Base-by-base conservation (phyloP, 352 stramenopile genomes). In the Globisporangium parvum region DNA sequence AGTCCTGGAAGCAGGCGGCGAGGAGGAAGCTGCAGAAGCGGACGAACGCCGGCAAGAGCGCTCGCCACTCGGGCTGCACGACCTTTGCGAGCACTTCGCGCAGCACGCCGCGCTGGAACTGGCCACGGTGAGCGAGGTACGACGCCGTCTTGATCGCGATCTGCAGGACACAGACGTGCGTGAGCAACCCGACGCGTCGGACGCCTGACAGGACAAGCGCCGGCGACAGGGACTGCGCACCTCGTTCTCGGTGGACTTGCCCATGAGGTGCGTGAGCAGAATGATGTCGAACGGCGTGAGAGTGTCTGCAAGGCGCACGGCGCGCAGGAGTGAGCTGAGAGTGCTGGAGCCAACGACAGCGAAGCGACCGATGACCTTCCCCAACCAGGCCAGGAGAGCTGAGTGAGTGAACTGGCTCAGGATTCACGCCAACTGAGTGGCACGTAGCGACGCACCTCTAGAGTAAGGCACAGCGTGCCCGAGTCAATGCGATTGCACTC, bases 351-450 rank as follows among this genome's bases (percentile, higher is more conserved):
- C 75, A 3, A 58, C 70, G 26, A 71, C 83, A 5, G 74, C 68
- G 64, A 70, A 84, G 17, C 83, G 77, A 1, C 77, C 79, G 47
- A 90, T 77, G 15, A 92, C 71, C 53, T 75, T n/a, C n/a, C n/a
- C n/a, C n/a, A n/a, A 35, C 21, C 9, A 31, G 35, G 12, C 3
- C 2, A 10, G 21, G 11, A 53, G 35, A n/a, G n/a, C n/a, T 1
- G n/a, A 53, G 10, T 46, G 31, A 24, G 18, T 14, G 48, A 2
- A 14, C 3, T 11, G 12, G 41, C 2, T 39, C 4, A 12, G 6
- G 31, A 42, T n/a, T n/a, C 6, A 28, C 6, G 9, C 23, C 6
- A 2, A 47, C 12, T 12, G 31, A 37, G 12, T 5, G 6, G 31
- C 12, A 8, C 31, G 31, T 8, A 37, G 6, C 8, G 12, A 45